Conservation (phyloP, 306 rosid genomes). For the Inga oerstediana region DNA sequence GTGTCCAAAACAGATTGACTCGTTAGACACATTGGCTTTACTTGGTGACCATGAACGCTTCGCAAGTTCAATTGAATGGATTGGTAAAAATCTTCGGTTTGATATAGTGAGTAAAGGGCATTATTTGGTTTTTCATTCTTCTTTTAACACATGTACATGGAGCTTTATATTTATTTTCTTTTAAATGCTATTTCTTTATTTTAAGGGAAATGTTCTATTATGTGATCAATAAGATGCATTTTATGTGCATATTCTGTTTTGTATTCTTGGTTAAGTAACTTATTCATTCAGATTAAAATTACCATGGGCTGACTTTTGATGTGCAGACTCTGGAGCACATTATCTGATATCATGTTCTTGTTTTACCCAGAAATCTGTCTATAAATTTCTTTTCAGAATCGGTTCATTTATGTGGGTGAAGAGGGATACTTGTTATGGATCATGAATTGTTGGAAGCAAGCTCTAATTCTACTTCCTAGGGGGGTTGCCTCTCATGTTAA, state of each 20-base stretch:
- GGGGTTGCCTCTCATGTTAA: neutral
- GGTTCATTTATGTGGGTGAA: neutral
- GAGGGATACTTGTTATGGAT: neutral
- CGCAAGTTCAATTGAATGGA: constrained; percentile 86
- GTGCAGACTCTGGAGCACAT: neutral
- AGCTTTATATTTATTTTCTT: neutral
- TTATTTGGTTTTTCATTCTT: neutral
- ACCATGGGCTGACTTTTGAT: neutral
- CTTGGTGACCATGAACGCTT: constrained; percentile 81
- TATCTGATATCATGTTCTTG: neutral
- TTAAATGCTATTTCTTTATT: neutral
- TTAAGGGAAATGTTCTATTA: neutral
- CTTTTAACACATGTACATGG: neutral
- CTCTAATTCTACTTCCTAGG: neutral
- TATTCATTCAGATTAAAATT: neutral
- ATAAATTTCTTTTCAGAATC: neutral
- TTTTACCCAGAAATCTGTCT: neutral
- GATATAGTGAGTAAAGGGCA: constrained; percentile 78
- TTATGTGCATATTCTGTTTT: neutral
- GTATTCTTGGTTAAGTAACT: neutral
- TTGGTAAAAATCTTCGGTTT: constrained; percentile 94
- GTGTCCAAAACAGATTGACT: constrained; percentile 66
- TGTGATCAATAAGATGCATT: neutral
- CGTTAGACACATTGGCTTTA: constrained; percentile 86
- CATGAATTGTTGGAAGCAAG: neutral